Conservation (phyloP, 176 grass and related monocot genomes). For the Carex kokanica region DNA sequence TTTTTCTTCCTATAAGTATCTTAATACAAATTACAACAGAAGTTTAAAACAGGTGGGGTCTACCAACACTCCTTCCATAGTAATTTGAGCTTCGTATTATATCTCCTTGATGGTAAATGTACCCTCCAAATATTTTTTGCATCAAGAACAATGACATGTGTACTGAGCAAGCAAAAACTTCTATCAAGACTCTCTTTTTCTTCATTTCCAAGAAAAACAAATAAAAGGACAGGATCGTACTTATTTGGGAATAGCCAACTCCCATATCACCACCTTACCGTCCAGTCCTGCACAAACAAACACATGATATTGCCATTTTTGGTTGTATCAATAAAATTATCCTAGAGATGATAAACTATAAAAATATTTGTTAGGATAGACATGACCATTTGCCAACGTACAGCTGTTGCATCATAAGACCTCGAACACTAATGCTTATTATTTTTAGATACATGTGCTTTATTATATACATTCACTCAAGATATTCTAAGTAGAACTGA, state of each 20-base stretch:
- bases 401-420: slow-evolving; percentile 11
- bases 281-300: slow-evolving; percentile 59
- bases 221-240: slow-evolving; percentile 21
- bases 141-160: slow-evolving; percentile 14
- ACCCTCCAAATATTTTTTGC: slow-evolving; percentile 4
- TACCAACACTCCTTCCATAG: slow-evolving; percentile 11
- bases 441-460: not conserved
- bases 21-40: slow-evolving; percentile 27
- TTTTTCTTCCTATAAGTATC: not conserved
- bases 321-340: slow-evolving; percentile 19
- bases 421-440: not conserved
- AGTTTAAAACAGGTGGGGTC: slow-evolving; percentile 1
- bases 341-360: slow-evolving; percentile 5
- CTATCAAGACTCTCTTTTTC: slow-evolving; percentile 19
- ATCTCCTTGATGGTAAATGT: not conserved
- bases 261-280: slow-evolving; percentile 94
- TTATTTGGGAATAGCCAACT: slow-evolving; percentile 50
- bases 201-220: slow-evolving; percentile 19
- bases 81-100: slow-evolving; percentile 14
- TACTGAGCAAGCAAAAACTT: slow-evolving; percentile 23
- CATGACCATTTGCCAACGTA: slow-evolving; percentile 1
- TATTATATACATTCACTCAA: not conserved
- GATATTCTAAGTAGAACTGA: not conserved
- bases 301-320: slow-evolving; percentile 22
- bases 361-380: slow-evolving; percentile 9